Base-by-base conservation (phyloP, 306 rosid genomes). In the Prunus dulcis region DNA sequence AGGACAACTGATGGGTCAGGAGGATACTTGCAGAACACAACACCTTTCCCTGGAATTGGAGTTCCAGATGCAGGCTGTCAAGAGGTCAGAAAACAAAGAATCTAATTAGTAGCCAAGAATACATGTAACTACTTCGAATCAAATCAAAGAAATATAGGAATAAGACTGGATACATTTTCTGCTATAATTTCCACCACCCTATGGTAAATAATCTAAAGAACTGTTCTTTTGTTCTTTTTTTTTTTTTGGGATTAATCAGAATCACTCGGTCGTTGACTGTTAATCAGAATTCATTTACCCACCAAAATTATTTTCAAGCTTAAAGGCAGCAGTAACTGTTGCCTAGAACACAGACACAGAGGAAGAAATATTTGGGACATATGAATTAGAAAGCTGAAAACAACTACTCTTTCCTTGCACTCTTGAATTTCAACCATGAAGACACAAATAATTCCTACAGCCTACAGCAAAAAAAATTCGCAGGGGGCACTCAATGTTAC, bases 51-150 rank as follows among this genome's bases (percentile, higher is more conserved):
- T 19, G 68, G 51, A 30, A 89, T 65, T 25, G 95, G 83, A 45
- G 76, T 89, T 76, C 98, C 98, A 34, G 88, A 27, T 53, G 85
- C 85, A 69, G 94, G 96, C 98, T 93, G 87, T 61, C 52, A 72
- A 60, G 64, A 34, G 1, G n/a, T 41, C 45, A 62, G 28, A 74
- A 49, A 74, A 78, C 11, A 45, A 62, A 62, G 62, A 3, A 60
- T 23, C 57, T 6, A 12, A 19, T 71, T 32, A 73, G 13, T 25
- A 63, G 22, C 30, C 72, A 72, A 64, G 32, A 64, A 27, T n/a
- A 25, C 45, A 3, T 52, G n/a, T 1, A n/a, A n/a, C 47, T 30
- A 12, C 9, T 23, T 18, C n/a, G 52, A 25, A 60, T 25, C 27
- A 22, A 34, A 4, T 2, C 20, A 12, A 11, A 50, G 47, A 3